phyloP scores from a whole-genome alignment of 345 rosid genomes.

The Citrus glauca region DNA sequence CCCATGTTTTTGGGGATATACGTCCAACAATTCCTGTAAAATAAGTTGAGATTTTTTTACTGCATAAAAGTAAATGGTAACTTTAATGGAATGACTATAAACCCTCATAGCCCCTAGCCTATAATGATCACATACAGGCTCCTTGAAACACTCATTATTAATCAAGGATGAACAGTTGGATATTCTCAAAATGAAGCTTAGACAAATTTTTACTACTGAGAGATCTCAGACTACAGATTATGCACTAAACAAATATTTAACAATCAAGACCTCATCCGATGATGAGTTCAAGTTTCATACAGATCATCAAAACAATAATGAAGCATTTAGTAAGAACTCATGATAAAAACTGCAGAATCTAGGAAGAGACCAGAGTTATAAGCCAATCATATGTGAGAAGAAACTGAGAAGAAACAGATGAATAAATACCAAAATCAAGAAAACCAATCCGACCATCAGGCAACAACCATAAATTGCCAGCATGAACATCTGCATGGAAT shows the following conservation, averaged over 20 bases:
- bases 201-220: background rate
- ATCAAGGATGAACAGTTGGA: background rate
- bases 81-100: background rate
- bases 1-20: constrained; percentile 96
- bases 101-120: background rate
- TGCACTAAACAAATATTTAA: background rate
- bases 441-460: constrained; percentile 96
- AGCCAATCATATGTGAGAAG: background rate
- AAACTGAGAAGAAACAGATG: background rate
- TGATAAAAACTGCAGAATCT: background rate
- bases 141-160: background rate
- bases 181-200: background rate
- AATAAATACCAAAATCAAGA: constrained; percentile 84
- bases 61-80: background rate
- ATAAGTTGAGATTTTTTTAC: constrained; percentile 7
- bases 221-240: background rate
- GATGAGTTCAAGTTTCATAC: background rate
- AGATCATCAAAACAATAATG: background rate
- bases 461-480: constrained; percentile 90
- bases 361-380: background rate
- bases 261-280: background rate
- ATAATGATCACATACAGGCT: background rate
- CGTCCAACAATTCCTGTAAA: constrained; percentile 92
- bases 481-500: constrained; percentile 99
- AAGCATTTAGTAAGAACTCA: background rate